Base-by-base conservation (phyloP, 345 rosid genomes). In the Linum trigynum region DNA sequence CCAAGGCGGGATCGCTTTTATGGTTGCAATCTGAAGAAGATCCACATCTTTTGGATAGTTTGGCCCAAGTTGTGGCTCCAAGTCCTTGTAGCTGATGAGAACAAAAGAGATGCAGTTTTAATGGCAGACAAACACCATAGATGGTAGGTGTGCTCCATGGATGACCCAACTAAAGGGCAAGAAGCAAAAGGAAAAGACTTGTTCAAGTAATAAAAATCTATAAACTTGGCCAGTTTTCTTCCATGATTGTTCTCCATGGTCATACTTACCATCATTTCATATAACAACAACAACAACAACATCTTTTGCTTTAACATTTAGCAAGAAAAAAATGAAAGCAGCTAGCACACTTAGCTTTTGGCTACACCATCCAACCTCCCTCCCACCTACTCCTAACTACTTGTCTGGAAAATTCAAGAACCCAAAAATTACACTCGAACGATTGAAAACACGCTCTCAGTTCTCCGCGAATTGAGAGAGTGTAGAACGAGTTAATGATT, bases 101-200 rank as follows among this genome's bases (percentile, higher is more conserved):
- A 62, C 63, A 63, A 66, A 61, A 67, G 58, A 63, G 65, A 61
- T 69, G 70, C 65, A 61, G 17, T 65, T 71, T 74, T 69, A 78
- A 70, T 73, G 85, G 82, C 71, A 68, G 78, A 72, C 80, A 84
- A 35, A 66, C 42, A 23, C 67, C 70, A 55, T 63, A 69, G 51
- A 60, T 67, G 80, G 79, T 76, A 61, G 75, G 72, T 74, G 57
- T 68, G 77, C 23, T 57, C 23, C 53, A 48, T 48, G 53, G 53
- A 48, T 48, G 11, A 48, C 61, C 38, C 23, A 7, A 56, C 5
- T 1, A 15, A 56, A 56, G 15, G 32, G 32, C 32, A 32, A 32
- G 15, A 56, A 5, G 5, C 5, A 56, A 7, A 2, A 17, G 35
- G 16, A 4, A 37, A 3, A 6, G 32, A 16, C 32, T 57, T 14